Evolutionary conservation across 306 rosid species (phyloP).

Genomic region (Acacia crassicarpa): DNA sequence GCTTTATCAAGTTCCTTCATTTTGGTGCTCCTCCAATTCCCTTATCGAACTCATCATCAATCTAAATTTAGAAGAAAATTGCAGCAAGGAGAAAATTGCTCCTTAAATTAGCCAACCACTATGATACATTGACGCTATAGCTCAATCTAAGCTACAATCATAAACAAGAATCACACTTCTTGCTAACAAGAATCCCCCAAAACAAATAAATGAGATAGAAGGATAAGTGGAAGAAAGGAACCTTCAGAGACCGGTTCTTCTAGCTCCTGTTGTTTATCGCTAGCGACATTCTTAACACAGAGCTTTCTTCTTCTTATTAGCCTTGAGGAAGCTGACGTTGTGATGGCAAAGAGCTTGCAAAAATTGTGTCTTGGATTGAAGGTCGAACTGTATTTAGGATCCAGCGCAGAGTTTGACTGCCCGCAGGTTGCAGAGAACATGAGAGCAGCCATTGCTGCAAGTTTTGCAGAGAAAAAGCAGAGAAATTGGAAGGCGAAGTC

Average conservation of each 20-base stretch:
- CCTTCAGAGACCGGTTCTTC: constrained; percentile 40
- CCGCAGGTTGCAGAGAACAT: constrained; percentile 47
- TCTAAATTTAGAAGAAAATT: neutral
- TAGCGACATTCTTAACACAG: constrained; percentile 45
- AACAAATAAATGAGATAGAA: neutral
- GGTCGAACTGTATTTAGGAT: constrained; percentile 32
- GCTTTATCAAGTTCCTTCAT: neutral
- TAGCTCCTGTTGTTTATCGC: constrained; percentile 44
- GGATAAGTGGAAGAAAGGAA: constrained; percentile 3
- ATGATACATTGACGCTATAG: constrained; percentile 18
- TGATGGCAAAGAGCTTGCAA: constrained; percentile 36
- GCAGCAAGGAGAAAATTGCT: neutral
- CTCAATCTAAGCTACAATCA: constrained; percentile 3
- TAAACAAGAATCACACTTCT: constrained; percentile 3
- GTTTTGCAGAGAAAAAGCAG: neutral
- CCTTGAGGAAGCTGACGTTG: constrained; percentile 35
- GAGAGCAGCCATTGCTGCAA: constrained; percentile 44
- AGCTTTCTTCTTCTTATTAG: constrained; percentile 42
- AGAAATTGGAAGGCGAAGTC: neutral
- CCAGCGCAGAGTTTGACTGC: constrained; percentile 33
- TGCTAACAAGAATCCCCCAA: constrained; percentile 6
- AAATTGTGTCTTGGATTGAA: constrained; percentile 33
- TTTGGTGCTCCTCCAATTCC: neutral
- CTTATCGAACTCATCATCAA: neutral
- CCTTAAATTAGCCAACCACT: constrained; percentile 4